phyloP scores from a whole-genome alignment of 164 flowering plant genomes.

The Vitis vinifera region ASM3070453v1 NC_081816.1:22419001-22419500 shows the following conservation, averaged over 20 bases:
- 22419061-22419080: conserved; percentile 34
- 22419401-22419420: conserved; percentile 7
- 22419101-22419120: conserved; percentile 47
- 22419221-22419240: conserved; percentile 4
- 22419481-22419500: conserved; percentile 87
- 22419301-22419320: conserved; percentile 97
- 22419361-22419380: conserved; percentile 15
- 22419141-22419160: conserved; percentile 17
- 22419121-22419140: conserved; percentile 26
- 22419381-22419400: conserved; percentile 14
- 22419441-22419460: conserved; percentile 65
- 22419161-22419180: conserved; percentile 30
- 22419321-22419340: conserved; percentile 34
- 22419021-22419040: conserved; percentile 37
- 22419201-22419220: conserved; percentile 27
- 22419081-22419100: conserved; percentile 88
- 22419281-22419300: conserved; percentile 83
- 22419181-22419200: conserved; percentile 43
- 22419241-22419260: conserved; percentile 31
- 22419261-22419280: conserved; percentile 29
- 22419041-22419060: conserved; percentile 43
- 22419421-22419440: conserved; percentile 21
- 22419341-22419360: conserved; percentile 13
- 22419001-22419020: conserved; percentile 26
- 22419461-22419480: conserved; percentile 61